phyloP scores from a whole-genome alignment of 2,329 filamentous ascomycete species.

The Cordyceps javanica region DNA sequence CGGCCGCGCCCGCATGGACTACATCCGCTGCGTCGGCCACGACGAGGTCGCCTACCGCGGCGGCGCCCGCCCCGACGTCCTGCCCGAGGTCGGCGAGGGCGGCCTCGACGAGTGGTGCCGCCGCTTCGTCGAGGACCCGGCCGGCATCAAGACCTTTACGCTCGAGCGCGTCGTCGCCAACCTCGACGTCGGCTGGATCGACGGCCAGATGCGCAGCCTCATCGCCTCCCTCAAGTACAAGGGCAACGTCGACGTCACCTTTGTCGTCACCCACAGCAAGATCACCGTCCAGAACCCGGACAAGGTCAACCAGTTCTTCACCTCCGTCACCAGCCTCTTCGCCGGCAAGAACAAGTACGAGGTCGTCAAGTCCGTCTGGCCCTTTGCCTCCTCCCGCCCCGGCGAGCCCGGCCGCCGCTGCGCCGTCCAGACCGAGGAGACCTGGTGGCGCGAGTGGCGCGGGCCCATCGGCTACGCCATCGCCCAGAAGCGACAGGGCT shows the following conservation, averaged over 20 bases:
- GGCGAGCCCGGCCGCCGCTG: constrained; percentile 39
- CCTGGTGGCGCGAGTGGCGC: constrained; percentile 44
- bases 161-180: constrained; percentile 49
- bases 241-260: constrained; percentile 42
- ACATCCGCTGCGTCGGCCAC: constrained; percentile 43
- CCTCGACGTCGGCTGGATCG: constrained; percentile 48
- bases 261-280: constrained; percentile 43
- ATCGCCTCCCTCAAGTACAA: constrained; percentile 44
- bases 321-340: constrained; percentile 45
- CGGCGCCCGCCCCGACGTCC: constrained; percentile 33
- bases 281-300: constrained; percentile 47
- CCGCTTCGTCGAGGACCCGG: constrained; percentile 39
- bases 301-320: constrained; percentile 48
- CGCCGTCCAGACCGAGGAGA: constrained; percentile 49
- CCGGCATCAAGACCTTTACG: constrained; percentile 41
- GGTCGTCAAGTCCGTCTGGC: constrained; percentile 51
- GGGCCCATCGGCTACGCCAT: constrained; percentile 36
- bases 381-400: constrained; percentile 44
- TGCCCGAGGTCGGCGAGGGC: constrained; percentile 37
- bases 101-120: constrained; percentile 45
- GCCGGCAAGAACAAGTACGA: constrained; percentile 48
- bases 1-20: constrained; percentile 40
- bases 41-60: constrained; percentile 47
- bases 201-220: constrained; percentile 47
- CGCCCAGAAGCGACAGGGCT: constrained; percentile 33